A percentile compares a stretch with the other conserved stretches of the same genome.
Conservation (phyloP, 2,329 filamentous ascomycete genomes). For the Clonostachys byssicola region DNA sequence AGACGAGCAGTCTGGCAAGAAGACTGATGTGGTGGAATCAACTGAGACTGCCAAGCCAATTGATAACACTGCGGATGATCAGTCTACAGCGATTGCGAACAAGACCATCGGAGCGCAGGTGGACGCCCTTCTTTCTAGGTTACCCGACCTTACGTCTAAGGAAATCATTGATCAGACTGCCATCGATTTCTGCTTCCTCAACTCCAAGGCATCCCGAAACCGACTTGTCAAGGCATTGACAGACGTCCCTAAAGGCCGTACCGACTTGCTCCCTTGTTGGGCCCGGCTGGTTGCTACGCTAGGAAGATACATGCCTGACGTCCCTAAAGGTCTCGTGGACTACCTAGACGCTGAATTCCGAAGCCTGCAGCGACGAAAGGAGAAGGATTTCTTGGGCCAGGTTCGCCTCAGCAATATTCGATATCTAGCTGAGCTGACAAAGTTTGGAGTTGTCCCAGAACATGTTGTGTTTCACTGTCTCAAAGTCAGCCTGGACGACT, state of each 20-base stretch:
- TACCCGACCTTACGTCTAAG: slow-evolving; percentile 90
- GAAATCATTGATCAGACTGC: slow-evolving; percentile 89
- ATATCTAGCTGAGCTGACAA: slow-evolving; percentile 96
- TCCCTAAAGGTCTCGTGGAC: slow-evolving; percentile 86
- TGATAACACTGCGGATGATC: slow-evolving; percentile 62
- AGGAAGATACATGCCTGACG: slow-evolving; percentile 88
- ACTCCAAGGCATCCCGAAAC: slow-evolving; percentile 96
- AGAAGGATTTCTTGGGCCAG: slow-evolving; percentile 94
- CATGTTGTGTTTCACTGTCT: slow-evolving; percentile 98
- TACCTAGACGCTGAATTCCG: slow-evolving; percentile 96
- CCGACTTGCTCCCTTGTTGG: slow-evolving; percentile 86
- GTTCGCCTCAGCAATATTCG: slow-evolving; percentile 91
- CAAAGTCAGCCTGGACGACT: slow-evolving; percentile 95
- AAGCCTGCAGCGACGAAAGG: slow-evolving; percentile 92
- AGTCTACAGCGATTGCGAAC: slow-evolving; percentile 92
- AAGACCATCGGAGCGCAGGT: slow-evolving; percentile 97
- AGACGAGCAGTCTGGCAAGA: slow-evolving; percentile 82
- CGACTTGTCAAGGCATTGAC: slow-evolving; percentile 88
- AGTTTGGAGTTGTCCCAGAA: slow-evolving; percentile 96
- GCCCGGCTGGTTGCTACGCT: slow-evolving; percentile 90
- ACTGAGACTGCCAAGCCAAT: slow-evolving; percentile 44
- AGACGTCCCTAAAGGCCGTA: slow-evolving; percentile 90
- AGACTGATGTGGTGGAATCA: slow-evolving; percentile 49
- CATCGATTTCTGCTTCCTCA: slow-evolving; percentile 96
- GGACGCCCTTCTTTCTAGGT: slow-evolving; percentile 77